Evolutionary conservation across 306 rosid genomes (phyloP).

Genomic region (Canavalia ensiformis): DNA sequence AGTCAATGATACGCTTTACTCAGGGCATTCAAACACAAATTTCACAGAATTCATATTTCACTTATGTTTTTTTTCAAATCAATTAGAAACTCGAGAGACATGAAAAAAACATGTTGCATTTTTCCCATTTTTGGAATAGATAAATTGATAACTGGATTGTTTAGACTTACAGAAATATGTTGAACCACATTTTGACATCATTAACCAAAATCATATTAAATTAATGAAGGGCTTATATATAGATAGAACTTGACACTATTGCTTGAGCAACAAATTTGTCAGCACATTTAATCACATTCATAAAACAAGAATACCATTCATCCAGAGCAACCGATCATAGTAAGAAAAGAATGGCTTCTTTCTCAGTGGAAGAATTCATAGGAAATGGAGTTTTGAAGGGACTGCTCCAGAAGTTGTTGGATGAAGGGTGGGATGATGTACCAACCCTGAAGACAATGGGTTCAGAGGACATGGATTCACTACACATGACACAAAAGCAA

Average conservation of each 20-base stretch:
- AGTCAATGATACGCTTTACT: background rate
- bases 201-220: slow-evolving; percentile 24
- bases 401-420: slow-evolving; percentile 70
- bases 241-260: slow-evolving; percentile 1
- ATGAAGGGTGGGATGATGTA: slow-evolving; percentile 95
- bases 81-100: background rate
- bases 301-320: slow-evolving; percentile 16
- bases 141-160: background rate
- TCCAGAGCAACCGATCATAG: slow-evolving; percentile 27
- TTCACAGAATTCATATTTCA: background rate
- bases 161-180: background rate
- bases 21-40: background rate
- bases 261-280: slow-evolving; percentile 21
- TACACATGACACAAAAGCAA: slow-evolving; percentile 77
- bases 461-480: slow-evolving; percentile 77
- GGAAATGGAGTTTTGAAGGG: slow-evolving; percentile 82
- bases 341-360: slow-evolving; percentile 73
- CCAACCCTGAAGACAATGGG: slow-evolving; percentile 89
- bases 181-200: slow-evolving; percentile 23
- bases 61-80: background rate
- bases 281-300: slow-evolving; percentile 18
- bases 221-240: slow-evolving; percentile 38
- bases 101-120: background rate
- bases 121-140: background rate
- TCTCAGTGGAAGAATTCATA: slow-evolving; percentile 78